Percentiles rank a stretch among this genome's conserved stretches.
Evolutionary conservation across 2,329 filamentous ascomycete genomes (phyloP).

Genomic region (Aulographum hederae): DNA sequence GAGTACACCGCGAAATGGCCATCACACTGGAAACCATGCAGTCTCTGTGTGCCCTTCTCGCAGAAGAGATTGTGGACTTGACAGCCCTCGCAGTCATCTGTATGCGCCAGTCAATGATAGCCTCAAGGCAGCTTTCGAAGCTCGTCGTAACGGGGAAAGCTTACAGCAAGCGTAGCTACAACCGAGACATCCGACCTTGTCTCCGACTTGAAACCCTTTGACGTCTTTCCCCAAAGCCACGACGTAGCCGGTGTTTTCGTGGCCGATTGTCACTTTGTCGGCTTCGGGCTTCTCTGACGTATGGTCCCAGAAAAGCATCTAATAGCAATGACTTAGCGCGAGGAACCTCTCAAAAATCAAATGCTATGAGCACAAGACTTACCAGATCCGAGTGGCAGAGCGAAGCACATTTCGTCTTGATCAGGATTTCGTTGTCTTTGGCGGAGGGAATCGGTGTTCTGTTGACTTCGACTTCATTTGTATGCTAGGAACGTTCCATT

Average conservation of each 20-base stretch:
- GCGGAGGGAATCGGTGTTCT: slow-evolving; percentile 8
- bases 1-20: slow-evolving; percentile 31
- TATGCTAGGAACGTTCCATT: no score
- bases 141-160: no score
- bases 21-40: slow-evolving; percentile 24
- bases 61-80: slow-evolving; percentile 24
- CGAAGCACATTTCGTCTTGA: slow-evolving; percentile 14
- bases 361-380: slow-evolving; percentile 9
- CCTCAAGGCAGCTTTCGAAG: no score
- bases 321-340: no score
- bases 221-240: no score
- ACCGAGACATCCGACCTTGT: slow-evolving; percentile 27
- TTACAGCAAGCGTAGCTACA: slow-evolving; percentile 27
- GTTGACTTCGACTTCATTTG: not conserved
- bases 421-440: slow-evolving; percentile 11
- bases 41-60: slow-evolving; percentile 18
- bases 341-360: no score
- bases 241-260: slow-evolving; percentile 28
- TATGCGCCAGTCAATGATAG: no score
- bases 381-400: slow-evolving; percentile 15
- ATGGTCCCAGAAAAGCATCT: no score
- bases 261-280: slow-evolving; percentile 18
- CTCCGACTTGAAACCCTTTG: slow-evolving; percentile 24
- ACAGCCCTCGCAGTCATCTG: slow-evolving; percentile 30
- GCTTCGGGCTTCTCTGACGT: no score